Percentiles rank a stretch among this genome's conserved stretches.
These are phyloP conservation scores for Epichloe brachyelytri DNA, from an alignment of 2,329 filamentous ascomycete species.

Conservation along the genomic window DNA sequence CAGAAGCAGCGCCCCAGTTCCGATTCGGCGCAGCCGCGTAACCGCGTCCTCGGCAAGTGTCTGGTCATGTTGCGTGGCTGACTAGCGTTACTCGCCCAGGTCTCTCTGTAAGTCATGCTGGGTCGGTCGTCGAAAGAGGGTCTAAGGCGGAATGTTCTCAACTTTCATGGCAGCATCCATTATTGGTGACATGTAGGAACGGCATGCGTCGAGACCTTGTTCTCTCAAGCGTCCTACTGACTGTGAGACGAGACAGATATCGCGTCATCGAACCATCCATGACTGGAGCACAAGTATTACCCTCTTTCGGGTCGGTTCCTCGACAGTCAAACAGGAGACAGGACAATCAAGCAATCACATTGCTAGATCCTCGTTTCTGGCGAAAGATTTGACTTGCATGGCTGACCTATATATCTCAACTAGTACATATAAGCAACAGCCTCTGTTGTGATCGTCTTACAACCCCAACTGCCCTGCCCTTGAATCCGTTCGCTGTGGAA, in stretches of 20 bases:
- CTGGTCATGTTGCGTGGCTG: not conserved
- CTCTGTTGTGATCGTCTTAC: too few species aligned
- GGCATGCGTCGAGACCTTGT: not conserved
- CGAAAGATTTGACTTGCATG: too few species aligned
- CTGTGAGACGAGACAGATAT: too few species aligned
- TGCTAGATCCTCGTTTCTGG: not conserved
- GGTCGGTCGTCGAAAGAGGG: not conserved
- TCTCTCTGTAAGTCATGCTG: not conserved
- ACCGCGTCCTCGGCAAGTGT: constrained; percentile 1
- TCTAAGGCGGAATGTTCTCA: not conserved
- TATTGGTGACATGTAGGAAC: too few species aligned
- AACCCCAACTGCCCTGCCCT: not conserved
- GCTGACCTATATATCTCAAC: too few species aligned
- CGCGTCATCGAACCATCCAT: not conserved
- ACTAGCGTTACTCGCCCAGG: not conserved
- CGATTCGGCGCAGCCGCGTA: constrained; percentile 2
- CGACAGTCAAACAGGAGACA: not conserved
- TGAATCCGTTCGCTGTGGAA: not conserved
- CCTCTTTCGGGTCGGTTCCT: not conserved
- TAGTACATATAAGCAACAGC: too few species aligned
- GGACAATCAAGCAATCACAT: not conserved
- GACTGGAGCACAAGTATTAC: not conserved
- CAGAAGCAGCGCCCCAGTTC: constrained; percentile 3
- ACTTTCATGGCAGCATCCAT: too few species aligned
- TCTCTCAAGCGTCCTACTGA: not conserved